Evolutionary conservation across 106 monocot species (phyloP).

Genomic region (Dioscorea dumetorum): DNA sequence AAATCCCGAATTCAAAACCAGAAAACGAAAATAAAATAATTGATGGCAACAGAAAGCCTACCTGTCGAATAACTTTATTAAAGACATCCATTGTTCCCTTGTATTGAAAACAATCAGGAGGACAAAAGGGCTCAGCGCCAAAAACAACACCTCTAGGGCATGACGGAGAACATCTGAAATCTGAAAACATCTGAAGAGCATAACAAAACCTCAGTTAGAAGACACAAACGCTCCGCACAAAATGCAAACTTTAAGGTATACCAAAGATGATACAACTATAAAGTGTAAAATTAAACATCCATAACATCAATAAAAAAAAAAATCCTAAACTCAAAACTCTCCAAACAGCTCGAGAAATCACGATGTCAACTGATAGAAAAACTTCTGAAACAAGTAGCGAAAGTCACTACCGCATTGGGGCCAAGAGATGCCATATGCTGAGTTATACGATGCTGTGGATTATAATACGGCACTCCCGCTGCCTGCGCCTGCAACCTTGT

Average conservation of each 20-base stretch:
- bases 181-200: constrained; percentile 56
- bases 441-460: constrained; percentile 19
- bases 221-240: no score
- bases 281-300: no score
- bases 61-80: constrained; percentile 85
- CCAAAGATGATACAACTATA: no score
- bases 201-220: background rate
- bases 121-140: constrained; percentile 68
- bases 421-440: constrained; percentile 43
- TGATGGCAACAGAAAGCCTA: constrained; percentile 7
- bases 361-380: no score
- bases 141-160: constrained; percentile 65
- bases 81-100: constrained; percentile 97
- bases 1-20: background rate
- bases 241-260: no score
- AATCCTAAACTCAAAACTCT: background rate
- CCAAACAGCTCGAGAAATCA: background rate
- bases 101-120: constrained; percentile 90
- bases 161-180: constrained; percentile 86
- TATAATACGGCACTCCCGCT: constrained; percentile 61
- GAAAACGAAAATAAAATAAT: background rate
- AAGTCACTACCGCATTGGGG: constrained; percentile 30
- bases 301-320: no score
- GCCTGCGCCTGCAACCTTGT: constrained; percentile 94
- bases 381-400: background rate